Percentiles rank a stretch among this genome's conserved stretches.
Evolutionary conservation across 139 green algal genomes (phyloP).

Genomic region (Pleodorina starrii): DNA sequence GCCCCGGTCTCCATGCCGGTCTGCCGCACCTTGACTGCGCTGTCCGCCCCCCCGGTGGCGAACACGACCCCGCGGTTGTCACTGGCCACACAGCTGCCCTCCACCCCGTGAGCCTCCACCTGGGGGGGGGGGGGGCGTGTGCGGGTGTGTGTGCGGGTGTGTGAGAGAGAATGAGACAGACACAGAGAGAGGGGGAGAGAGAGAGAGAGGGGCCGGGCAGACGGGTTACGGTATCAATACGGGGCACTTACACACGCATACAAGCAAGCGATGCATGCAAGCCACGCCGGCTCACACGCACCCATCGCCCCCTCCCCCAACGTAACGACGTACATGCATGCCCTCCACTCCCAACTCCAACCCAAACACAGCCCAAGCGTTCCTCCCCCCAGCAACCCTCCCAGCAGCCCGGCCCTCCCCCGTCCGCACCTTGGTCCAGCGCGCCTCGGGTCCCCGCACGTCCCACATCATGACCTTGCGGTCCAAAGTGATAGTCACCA

Average conservation of each 20-base stretch:
- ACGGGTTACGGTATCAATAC: too few relatives aligned
- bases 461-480: constrained; percentile 39
- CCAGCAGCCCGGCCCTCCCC: too few relatives aligned
- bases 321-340: too few relatives aligned
- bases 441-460: constrained; percentile 25
- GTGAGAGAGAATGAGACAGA: not conserved
- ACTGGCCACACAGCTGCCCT: constrained; percentile 16
- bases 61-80: constrained; percentile 8
- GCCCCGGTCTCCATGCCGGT: too few relatives aligned
- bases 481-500: constrained; percentile 44
- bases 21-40: not conserved
- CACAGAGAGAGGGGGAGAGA: not conserved
- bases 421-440: constrained; percentile 30
- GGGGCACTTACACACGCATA: too few relatives aligned
- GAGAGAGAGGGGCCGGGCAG: not conserved
- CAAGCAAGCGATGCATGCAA: too few relatives aligned
- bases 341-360: too few relatives aligned
- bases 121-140: not conserved
- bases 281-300: too few relatives aligned
- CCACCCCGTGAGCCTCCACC: constrained; percentile 29
- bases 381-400: too few relatives aligned
- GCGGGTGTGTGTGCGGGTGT: not conserved
- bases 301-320: too few relatives aligned
- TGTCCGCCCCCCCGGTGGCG: constrained; percentile 31
- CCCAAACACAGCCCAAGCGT: too few relatives aligned